Evolutionary conservation across 805 yeast species (phyloP).

Genomic region (Saccharomycopsis capsularis): DNA sequence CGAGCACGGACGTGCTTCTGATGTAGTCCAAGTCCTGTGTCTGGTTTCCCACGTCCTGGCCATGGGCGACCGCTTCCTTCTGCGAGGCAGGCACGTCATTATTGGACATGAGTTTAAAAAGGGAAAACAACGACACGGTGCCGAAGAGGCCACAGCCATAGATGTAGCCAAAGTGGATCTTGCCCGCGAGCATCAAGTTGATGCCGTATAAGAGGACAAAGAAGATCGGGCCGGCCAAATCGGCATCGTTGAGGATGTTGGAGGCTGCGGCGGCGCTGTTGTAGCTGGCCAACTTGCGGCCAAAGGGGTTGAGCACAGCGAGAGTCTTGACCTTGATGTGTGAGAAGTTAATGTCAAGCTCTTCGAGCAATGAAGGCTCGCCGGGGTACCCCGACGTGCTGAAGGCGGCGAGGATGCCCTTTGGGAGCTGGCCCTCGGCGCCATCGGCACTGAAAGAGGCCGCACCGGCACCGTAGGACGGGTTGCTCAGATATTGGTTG

Average conservation of each 20-base stretch:
- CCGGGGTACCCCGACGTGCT: conserved; percentile 90
- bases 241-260: conserved; percentile 78
- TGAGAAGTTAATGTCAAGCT: conserved; percentile 83
- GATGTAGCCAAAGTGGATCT: conserved; percentile 92
- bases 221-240: conserved; percentile 89
- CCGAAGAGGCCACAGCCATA: conserved; percentile 96
- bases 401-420: conserved; percentile 85
- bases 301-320: conserved; percentile 71
- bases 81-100: conserved; percentile 29
- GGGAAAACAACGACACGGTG: conserved; percentile 70
- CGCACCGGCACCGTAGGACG: conserved; percentile 16
- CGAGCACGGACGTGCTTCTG: conserved; percentile 85
- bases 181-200: conserved; percentile 76
- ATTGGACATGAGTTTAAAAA: conserved; percentile 83
- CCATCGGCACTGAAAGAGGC: conserved; percentile 22
- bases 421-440: conserved; percentile 37
- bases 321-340: conserved; percentile 81
- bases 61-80: not conserved
- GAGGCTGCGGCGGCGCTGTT: conserved; percentile 20
- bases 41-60: conserved; percentile 4
- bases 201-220: conserved; percentile 86
- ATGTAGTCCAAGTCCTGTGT: conserved; percentile 35
- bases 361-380: conserved; percentile 91
- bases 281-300: not conserved
- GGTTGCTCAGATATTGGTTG: conserved; percentile 20